phyloP scores from a whole-genome alignment of 2,329 filamentous ascomycete species.

The Talaromyces sp. region DNA sequence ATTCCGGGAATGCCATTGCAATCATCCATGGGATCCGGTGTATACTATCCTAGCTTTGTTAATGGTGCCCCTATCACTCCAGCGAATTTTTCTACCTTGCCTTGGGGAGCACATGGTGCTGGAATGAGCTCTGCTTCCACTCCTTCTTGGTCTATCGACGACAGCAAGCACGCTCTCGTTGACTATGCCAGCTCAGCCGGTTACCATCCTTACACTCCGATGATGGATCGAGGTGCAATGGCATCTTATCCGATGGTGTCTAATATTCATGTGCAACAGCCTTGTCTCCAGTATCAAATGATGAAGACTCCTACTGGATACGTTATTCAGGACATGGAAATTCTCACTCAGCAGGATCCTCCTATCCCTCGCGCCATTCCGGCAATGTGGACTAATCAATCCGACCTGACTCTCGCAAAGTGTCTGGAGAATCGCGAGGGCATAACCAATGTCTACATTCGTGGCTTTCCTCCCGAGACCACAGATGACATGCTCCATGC shows the following conservation, averaged over 20 bases:
- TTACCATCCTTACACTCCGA: slow-evolving; percentile 52
- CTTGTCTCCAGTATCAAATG: slow-evolving; percentile 37
- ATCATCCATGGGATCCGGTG: slow-evolving; percentile 18
- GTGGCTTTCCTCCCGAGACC: slow-evolving; percentile 89
- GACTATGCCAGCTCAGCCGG: slow-evolving; percentile 56
- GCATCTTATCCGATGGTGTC: slow-evolving; percentile 44
- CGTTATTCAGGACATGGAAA: slow-evolving; percentile 53
- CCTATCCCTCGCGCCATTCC: slow-evolving; percentile 82
- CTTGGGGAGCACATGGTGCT: slow-evolving; percentile 32
- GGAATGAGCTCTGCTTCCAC: slow-evolving; percentile 29
- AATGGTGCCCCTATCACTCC: slow-evolving; percentile 27
- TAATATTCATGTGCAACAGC: slow-evolving; percentile 51
- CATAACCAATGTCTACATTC: slow-evolving; percentile 97
- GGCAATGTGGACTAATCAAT: slow-evolving; percentile 74
- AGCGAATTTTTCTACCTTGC: slow-evolving; percentile 26
- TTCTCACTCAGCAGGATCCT: slow-evolving; percentile 69
- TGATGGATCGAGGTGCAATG: slow-evolving; percentile 55
- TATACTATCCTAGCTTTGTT: slow-evolving; percentile 36
- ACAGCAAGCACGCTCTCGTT: slow-evolving; percentile 49
- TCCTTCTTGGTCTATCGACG: slow-evolving; percentile 41
- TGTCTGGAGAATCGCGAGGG: slow-evolving; percentile 91
- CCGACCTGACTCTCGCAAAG: slow-evolving; percentile 86
- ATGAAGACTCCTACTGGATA: slow-evolving; percentile 44
- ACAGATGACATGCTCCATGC: slow-evolving; percentile 81
- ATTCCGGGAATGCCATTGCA: slow-evolving; percentile 14